Evolutionary conservation across 2,329 filamentous ascomycete species (phyloP).

Genomic region (Fusarium irregulare): DNA sequence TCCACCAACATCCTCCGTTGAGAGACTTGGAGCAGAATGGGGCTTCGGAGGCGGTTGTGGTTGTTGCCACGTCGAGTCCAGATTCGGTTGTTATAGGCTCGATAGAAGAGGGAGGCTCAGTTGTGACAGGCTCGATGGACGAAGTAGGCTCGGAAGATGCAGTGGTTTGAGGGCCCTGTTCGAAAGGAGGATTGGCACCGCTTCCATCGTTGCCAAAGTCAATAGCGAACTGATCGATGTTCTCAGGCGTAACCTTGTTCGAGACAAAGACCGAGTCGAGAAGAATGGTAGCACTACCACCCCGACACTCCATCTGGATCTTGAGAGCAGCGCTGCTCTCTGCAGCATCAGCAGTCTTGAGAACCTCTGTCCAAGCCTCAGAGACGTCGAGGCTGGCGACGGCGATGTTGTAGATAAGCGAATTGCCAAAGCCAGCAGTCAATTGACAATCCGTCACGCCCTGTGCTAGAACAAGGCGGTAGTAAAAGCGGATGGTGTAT

Average conservation of each 20-base stretch:
- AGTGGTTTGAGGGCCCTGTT: not conserved
- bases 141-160: not conserved
- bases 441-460: slow-evolving; percentile 2
- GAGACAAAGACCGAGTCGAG: slow-evolving; percentile 11
- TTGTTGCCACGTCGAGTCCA: not conserved
- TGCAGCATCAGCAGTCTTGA: not conserved
- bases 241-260: slow-evolving; percentile 1
- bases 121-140: not conserved
- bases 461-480: not conserved
- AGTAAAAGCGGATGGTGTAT: slow-evolving; percentile 18
- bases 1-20: slow-evolving; percentile 19
- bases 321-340: not conserved
- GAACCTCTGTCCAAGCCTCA: slow-evolving; percentile 1
- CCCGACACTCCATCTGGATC: slow-evolving; percentile 2
- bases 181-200: slow-evolving; percentile 10
- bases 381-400: not conserved
- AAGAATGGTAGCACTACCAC: slow-evolving; percentile 11
- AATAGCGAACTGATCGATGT: not conserved
- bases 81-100: not conserved
- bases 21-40: slow-evolving; percentile 13
- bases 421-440: not conserved
- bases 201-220: slow-evolving; percentile 8
- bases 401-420: not conserved
- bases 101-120: not conserved
- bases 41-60: not conserved